A percentile compares a stretch with the other conserved stretches of the same genome.
These are phyloP conservation scores for Phytophthora sansomeana DNA, from an alignment of 352 stramenopile genomes.

Conservation along the genomic window DNA sequence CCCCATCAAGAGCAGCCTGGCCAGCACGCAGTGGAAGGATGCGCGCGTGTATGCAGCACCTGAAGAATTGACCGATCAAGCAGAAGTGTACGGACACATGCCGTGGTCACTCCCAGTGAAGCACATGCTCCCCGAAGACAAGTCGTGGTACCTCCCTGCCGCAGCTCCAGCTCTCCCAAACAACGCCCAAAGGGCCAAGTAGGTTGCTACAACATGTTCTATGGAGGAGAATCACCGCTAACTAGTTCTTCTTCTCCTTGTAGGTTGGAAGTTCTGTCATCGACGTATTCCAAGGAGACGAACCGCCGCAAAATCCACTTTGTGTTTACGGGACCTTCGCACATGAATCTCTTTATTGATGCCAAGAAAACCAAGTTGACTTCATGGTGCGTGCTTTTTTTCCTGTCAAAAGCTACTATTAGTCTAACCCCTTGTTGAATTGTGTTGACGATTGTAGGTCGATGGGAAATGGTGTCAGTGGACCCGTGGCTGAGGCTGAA, in stretches of 20 bases:
- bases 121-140: conserved; percentile 68
- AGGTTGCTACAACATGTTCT: conserved; percentile 12
- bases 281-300: conserved; percentile 53
- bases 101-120: conserved; percentile 68
- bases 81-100: conserved; percentile 77
- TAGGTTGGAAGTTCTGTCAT: conserved; percentile 71
- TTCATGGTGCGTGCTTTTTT: conserved; percentile 55
- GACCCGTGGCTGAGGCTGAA: conserved; percentile 59
- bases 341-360: conserved; percentile 83
- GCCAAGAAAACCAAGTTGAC: conserved; percentile 72
- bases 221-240: background rate
- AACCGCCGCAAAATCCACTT: conserved; percentile 72
- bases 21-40: conserved; percentile 60
- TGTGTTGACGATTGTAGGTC: conserved; percentile 52
- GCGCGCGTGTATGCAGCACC: conserved; percentile 41
- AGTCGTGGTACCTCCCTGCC: conserved; percentile 76
- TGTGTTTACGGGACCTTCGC: conserved; percentile 67
- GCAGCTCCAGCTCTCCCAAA: conserved; percentile 37
- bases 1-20: conserved; percentile 56
- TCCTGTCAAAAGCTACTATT: background rate
- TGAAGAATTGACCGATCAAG: conserved; percentile 51
- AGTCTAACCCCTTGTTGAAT: background rate
- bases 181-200: conserved; percentile 40
- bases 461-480: conserved; percentile 69
- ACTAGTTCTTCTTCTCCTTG: background rate